Base-by-base conservation (phyloP, 139 green algal genomes). In the Choricystis sp. region DNA sequence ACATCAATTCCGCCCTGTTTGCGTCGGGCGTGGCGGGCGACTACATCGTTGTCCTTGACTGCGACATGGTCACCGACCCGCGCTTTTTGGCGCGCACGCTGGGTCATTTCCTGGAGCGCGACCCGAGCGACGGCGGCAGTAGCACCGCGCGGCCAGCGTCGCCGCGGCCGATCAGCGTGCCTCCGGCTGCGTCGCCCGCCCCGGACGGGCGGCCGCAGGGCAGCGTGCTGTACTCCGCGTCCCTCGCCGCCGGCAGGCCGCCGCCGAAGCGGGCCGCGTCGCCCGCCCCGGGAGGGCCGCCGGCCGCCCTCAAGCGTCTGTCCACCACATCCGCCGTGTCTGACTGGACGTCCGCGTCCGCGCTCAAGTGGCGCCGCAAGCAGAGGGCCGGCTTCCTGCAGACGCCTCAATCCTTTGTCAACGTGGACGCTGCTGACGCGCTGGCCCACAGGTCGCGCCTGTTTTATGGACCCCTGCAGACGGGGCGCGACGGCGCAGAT, bases 1-100 rank as follows among this genome's bases (percentile, higher is more conserved):
- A 74, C 61, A 74, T 74, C 62, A 74, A 70, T 40, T 66, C 49
- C 26, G 63, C 62, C 52, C 62, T 74, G 25, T 31, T 65, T 16
- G 57, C 64, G 57, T 56, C 52, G 29, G 60, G 63, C 28, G 16
- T 9, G 3, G 24, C 56, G 29, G 57, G 60, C 28, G 20, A 70
- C 27, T 74, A 49, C 16, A 29, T 74, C 3, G 25, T 70, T 16
- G 56, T 69, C 29, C 55, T 74, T n/a, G 68, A 74, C 57, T 63
- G 52, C 25, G 68, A 74, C 57, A 74, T 74, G 68, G 49, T 73
- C 26, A 61, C 69, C 21, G 28, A 68, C 31, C 68, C 68, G 16
- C 27, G 56, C 25, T 65, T 73, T 20, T 24, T 73, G 29, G 23
- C 59, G 29, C 23, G 26, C 14, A 73, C 62, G 25, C 22, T 73